phyloP scores from a whole-genome alignment of 164 flowering plant species.

The Akebia trifoliata region DNA sequence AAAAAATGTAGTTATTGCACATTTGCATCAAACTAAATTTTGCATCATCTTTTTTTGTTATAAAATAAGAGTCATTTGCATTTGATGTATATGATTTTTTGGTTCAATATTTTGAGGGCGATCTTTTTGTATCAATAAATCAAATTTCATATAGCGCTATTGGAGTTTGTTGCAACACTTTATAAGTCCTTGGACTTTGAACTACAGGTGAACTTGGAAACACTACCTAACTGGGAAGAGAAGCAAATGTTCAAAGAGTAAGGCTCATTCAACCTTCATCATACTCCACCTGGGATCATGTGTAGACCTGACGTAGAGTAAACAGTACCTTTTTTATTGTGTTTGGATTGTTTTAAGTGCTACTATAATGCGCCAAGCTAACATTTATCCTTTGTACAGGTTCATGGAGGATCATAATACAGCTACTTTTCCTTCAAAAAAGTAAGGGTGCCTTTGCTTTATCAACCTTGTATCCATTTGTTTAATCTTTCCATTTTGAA shows the following conservation, averaged over 20 bases:
- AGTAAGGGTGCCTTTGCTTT: conserved; percentile 47
- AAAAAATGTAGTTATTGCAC: background rate
- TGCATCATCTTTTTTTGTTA: background rate
- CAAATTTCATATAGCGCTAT: background rate
- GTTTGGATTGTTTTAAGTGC: background rate
- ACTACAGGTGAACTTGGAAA: conserved; percentile 82
- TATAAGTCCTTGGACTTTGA: conserved; percentile 6
- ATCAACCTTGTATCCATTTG: background rate
- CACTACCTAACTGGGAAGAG: conserved; percentile 89
- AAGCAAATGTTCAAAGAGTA: conserved; percentile 94
- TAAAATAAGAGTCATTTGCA: background rate
- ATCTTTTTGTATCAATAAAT: background rate
- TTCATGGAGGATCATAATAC: conserved; percentile 99
- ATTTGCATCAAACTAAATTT: background rate
- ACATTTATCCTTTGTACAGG: conserved; percentile 32
- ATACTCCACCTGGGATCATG: background rate
- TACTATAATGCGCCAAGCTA: background rate
- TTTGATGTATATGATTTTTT: background rate
- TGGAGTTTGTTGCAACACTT: conserved; percentile 3
- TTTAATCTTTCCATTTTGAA: background rate
- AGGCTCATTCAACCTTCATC: conserved; percentile 11
- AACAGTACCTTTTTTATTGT: background rate
- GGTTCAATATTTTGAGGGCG: background rate
- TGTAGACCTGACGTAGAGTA: background rate
- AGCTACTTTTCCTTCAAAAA: conserved; percentile 95